Percentiles rank a stretch among this genome's conserved stretches.
Conservation (phyloP, 108 stramenopile species). For the Pseudonitzschia pungens region DNA sequence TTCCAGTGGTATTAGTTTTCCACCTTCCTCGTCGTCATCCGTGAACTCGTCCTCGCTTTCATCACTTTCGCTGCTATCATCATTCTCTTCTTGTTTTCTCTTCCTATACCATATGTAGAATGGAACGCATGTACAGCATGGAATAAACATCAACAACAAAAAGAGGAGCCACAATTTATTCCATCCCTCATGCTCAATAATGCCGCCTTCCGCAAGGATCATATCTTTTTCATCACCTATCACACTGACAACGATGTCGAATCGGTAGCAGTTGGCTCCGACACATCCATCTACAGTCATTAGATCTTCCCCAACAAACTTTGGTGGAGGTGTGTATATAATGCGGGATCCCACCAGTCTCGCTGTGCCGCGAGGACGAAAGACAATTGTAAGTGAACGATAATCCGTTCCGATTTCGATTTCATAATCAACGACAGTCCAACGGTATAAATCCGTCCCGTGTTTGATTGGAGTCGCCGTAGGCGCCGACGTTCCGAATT, state of each 20-base stretch:
- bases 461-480: background rate
- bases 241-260: background rate
- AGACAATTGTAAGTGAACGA: background rate
- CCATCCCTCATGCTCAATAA: background rate
- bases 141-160: background rate
- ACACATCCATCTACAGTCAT: conserved; percentile 1
- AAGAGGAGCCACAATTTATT: conserved; percentile 14
- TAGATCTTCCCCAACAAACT: background rate
- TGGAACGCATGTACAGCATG: background rate
- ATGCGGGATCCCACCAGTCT: background rate
- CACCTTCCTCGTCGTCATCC: conserved; percentile 4
- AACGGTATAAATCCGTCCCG: conserved; percentile 12
- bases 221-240: background rate
- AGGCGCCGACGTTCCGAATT: background rate
- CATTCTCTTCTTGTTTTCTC: background rate
- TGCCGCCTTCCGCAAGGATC: background rate
- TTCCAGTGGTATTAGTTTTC: background rate
- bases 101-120: background rate
- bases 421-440: background rate
- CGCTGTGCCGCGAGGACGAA: background rate
- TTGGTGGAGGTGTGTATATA: background rate
- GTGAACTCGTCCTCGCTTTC: background rate
- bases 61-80: background rate
- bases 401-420: conserved; percentile 4
- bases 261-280: background rate